Evolutionary conservation across 176 grass and related monocot species (phyloP).

Genomic region (Oryza officinalis): DNA sequence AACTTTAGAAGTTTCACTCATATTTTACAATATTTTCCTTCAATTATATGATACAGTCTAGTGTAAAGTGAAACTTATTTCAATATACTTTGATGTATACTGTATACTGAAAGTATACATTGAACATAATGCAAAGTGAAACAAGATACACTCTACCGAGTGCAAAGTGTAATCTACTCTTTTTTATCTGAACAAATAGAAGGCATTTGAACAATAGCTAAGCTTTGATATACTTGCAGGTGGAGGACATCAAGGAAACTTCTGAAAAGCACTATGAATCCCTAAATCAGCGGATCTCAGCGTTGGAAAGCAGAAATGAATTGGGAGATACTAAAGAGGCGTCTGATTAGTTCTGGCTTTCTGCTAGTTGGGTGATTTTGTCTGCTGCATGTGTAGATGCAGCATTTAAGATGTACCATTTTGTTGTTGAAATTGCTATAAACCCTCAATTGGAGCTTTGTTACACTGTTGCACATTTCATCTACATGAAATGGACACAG

Average conservation of each 20-base stretch:
- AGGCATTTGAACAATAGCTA: constrained; percentile 25
- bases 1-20: no score
- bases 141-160: no score
- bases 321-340: constrained; percentile 40
- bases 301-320: constrained; percentile 58
- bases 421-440: constrained; percentile 32
- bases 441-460: constrained; percentile 22
- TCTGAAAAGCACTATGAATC: constrained; percentile 51
- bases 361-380: constrained; percentile 26
- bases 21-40: no score
- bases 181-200: neutral
- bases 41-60: no score
- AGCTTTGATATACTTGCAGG: constrained; percentile 53
- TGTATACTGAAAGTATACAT: no score
- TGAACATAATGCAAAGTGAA: no score
- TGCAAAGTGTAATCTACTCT: no score
- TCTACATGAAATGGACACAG: constrained; percentile 37
- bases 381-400: constrained; percentile 39
- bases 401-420: constrained; percentile 36
- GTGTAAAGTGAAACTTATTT: no score
- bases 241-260: constrained; percentile 55
- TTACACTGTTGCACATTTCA: constrained; percentile 14
- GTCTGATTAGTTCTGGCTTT: constrained; percentile 40
- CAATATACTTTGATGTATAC: no score
- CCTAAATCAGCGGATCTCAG: constrained; percentile 50